Percentiles rank a stretch among this genome's conserved stretches.
Evolutionary conservation across 1,139 yeast species (phyloP).

Genomic region (Lodderomyces orthopsilosis): DNA sequence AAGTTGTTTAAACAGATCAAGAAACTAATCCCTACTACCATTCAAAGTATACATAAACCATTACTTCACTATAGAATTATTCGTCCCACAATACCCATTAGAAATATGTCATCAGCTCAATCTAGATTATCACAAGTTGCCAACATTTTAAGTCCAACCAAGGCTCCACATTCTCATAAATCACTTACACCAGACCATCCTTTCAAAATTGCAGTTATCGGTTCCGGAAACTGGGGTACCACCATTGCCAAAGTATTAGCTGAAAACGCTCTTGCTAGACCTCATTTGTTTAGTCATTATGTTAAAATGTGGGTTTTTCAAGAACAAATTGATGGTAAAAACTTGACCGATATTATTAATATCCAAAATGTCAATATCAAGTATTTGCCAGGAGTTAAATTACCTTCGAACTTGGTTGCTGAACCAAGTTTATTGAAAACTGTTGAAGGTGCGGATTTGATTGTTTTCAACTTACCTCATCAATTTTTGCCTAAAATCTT

Average conservation of each 20-base stretch:
- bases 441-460: constrained; percentile 42
- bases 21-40: neutral
- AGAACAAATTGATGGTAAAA: constrained; percentile 41
- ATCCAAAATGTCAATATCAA: constrained; percentile 44
- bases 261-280: constrained; percentile 41
- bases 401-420: constrained; percentile 44
- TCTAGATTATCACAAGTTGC: constrained; percentile 41
- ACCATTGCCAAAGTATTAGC: constrained; percentile 48
- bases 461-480: constrained; percentile 49
- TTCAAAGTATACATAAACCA: neutral
- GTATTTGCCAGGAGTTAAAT: constrained; percentile 43
- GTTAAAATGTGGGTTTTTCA: constrained; percentile 51
- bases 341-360: constrained; percentile 46
- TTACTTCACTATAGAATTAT: too few relatives aligned
- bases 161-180: constrained; percentile 16
- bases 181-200: constrained; percentile 29
- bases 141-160: constrained; percentile 24
- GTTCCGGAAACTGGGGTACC: constrained; percentile 53
- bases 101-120: constrained; percentile 19
- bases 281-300: constrained; percentile 35
- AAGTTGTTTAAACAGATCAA: neutral
- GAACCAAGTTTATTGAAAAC: constrained; percentile 38
- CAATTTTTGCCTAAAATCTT: constrained; percentile 44
- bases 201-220: constrained; percentile 42
- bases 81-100: too few relatives aligned